Percentiles rank a stretch among this genome's conserved stretches.
phyloP scores from a whole-genome alignment of 495 filamentous ascomycete genomes.

The Umbilicaria muhlenbergii region DNA sequence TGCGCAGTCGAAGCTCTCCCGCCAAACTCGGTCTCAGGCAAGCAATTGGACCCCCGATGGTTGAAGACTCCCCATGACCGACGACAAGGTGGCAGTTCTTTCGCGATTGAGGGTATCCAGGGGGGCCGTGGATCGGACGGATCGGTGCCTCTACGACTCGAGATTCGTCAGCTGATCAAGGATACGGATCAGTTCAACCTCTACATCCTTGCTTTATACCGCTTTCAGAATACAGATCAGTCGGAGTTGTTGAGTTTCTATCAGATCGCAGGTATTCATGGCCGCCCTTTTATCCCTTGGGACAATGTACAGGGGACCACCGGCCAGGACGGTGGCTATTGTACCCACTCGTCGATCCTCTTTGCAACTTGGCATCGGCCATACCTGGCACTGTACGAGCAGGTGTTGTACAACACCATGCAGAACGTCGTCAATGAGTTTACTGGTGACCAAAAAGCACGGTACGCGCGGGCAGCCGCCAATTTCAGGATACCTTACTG shows the following conservation, averaged over 20 bases:
- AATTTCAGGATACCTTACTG: slow-evolving; percentile 35
- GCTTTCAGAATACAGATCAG: slow-evolving; percentile 14
- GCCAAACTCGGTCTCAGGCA: too few relatives aligned
- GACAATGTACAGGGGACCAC: slow-evolving; percentile 14
- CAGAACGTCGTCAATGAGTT: slow-evolving; percentile 11
- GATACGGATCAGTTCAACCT: slow-evolving; percentile 16
- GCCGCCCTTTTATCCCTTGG: slow-evolving; percentile 26
- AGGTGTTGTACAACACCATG: slow-evolving; percentile 11
- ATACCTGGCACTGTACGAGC: slow-evolving; percentile 27
- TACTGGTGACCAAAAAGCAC: slow-evolving; percentile 3
- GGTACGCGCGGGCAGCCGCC: slow-evolving; percentile 24
- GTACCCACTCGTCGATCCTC: slow-evolving; percentile 19
- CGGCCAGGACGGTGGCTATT: slow-evolving; percentile 16
- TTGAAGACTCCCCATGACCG: too few relatives aligned
- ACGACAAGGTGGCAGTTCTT: neutral
- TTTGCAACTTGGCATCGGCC: slow-evolving; percentile 32
- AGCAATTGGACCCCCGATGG: too few relatives aligned
- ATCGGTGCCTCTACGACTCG: slow-evolving; percentile 1
- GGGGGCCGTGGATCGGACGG: neutral
- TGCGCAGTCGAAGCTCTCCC: too few relatives aligned
- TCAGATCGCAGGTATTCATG: slow-evolving; percentile 27
- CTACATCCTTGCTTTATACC: slow-evolving; percentile 16
- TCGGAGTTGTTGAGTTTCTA: slow-evolving; percentile 17
- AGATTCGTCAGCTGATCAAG: slow-evolving; percentile 3
- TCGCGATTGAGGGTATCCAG: neutral